These are phyloP conservation scores for Helminthosporium solani DNA, from an alignment of 2,329 filamentous ascomycete species.

Conservation along the genomic window DNA sequence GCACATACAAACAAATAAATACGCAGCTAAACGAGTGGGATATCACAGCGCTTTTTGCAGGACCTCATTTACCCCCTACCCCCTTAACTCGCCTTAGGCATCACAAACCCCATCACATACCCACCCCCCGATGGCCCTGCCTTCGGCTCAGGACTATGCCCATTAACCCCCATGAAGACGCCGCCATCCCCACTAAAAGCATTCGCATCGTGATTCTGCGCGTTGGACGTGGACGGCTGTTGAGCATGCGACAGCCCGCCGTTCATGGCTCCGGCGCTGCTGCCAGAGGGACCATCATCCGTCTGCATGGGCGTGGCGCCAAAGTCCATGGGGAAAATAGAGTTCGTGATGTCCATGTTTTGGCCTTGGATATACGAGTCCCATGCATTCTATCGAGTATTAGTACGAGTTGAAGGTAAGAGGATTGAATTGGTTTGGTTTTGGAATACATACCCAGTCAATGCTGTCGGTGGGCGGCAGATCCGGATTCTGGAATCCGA, in stretches of 20 bases:
- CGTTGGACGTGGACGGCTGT: slow-evolving; percentile 7
- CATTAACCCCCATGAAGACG: slow-evolving; percentile 44
- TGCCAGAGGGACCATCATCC: slow-evolving; percentile 19
- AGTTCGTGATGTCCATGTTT: slow-evolving; percentile 43
- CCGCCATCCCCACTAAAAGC: slow-evolving; percentile 32
- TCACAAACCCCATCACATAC: slow-evolving; percentile 32
- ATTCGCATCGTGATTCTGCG: slow-evolving; percentile 17
- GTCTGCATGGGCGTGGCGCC: slow-evolving; percentile 36
- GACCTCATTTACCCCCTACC: too few species aligned
- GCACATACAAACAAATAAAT: too few species aligned
- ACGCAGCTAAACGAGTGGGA: too few species aligned
- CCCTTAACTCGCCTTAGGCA: slow-evolving; percentile 20
- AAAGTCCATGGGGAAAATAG: slow-evolving; percentile 49
- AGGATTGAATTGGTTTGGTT: not conserved
- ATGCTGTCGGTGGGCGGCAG: slow-evolving; percentile 54
- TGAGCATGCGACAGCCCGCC: slow-evolving; percentile 17
- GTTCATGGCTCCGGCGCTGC: slow-evolving; percentile 14
- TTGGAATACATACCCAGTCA: slow-evolving; percentile 62
- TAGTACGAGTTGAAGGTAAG: slow-evolving; percentile 7
- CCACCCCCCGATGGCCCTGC: too few species aligned
- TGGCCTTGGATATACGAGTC: slow-evolving; percentile 67
- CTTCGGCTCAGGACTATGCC: slow-evolving; percentile 14
- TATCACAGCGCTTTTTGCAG: too few species aligned
- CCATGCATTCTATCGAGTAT: slow-evolving; percentile 56
- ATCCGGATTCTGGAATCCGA: slow-evolving; percentile 55